These are phyloP conservation scores for Erodium texanum DNA, from an alignment of 441 rosid genomes.

Conservation along the genomic window DNA sequence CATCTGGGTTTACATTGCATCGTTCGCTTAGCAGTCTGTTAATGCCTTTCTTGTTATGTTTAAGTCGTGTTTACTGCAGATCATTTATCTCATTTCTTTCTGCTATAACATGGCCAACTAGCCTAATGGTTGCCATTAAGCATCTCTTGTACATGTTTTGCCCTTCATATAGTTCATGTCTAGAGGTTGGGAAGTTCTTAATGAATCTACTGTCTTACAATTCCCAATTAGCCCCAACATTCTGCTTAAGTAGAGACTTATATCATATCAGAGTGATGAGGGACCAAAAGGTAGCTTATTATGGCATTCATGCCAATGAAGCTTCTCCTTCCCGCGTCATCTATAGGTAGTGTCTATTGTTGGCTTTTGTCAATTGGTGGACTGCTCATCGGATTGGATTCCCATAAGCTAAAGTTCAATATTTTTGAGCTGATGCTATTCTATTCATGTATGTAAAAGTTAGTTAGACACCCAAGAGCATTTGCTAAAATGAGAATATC, in stretches of 20 bases:
- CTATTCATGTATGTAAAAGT: constrained; percentile 14
- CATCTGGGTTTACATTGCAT: background rate
- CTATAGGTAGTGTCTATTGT: background rate
- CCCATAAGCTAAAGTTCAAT: constrained; percentile 20
- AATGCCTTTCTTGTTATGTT: background rate
- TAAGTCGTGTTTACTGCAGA: no score
- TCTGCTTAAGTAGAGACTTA: constrained; percentile 12
- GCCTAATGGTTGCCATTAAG: no score
- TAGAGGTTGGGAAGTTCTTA: no score
- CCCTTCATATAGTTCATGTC: background rate
- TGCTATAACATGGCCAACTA: no score
- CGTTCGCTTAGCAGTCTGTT: background rate
- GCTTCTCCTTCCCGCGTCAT: constrained; percentile 28
- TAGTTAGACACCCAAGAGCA: constrained; percentile 15
- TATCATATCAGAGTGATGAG: no score
- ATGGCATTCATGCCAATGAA: background rate
- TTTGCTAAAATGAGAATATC: constrained; percentile 12
- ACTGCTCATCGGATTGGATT: constrained; percentile 33
- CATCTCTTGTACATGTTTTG: no score
- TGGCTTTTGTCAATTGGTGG: constrained; percentile 11
- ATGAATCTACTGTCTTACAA: no score
- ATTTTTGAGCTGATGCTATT: constrained; percentile 20
- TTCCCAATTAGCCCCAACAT: no score
- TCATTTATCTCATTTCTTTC: no score
- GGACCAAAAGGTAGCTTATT: no score